phyloP scores from a whole-genome alignment of 108 stramenopile genomes.

The Cyclotella choctawhatcheeana region DNA sequence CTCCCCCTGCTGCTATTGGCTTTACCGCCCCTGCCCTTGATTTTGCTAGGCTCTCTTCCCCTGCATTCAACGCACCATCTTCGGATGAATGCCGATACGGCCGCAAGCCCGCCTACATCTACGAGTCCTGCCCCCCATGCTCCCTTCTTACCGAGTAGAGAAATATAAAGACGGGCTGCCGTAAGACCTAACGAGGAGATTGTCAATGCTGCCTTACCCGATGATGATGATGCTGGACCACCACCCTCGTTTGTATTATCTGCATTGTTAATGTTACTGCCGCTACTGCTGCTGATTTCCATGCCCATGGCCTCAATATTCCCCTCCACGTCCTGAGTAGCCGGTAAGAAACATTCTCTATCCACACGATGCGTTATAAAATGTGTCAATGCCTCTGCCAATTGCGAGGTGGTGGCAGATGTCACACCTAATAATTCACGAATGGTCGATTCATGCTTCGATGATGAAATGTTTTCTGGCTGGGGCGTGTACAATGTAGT shows the following conservation, averaged over 20 bases:
- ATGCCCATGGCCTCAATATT: conserved; percentile 60
- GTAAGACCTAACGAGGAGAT: conserved; percentile 52
- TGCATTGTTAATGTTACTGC: background rate
- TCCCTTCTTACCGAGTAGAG: conserved; percentile 60
- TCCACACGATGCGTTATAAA: conserved; percentile 63
- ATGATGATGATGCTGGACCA: background rate
- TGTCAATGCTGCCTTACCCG: conserved; percentile 42
- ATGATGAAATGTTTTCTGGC: background rate
- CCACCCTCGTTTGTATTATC: no score
- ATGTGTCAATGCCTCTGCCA: conserved; percentile 31
- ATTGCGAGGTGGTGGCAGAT: conserved; percentile 27
- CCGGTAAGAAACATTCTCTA: conserved; percentile 50
- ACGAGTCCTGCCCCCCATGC: conserved; percentile 77
- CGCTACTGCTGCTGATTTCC: background rate
- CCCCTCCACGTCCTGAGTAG: conserved; percentile 63
- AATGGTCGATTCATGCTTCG: background rate
- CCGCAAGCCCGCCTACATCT: conserved; percentile 60
- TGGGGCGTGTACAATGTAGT: conserved; percentile 12
- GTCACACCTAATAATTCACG: conserved; percentile 46
- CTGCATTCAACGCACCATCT: conserved; percentile 71
- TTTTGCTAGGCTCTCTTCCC: conserved; percentile 35
- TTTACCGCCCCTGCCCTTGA: conserved; percentile 20
- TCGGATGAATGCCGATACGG: conserved; percentile 62
- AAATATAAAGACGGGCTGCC: conserved; percentile 64
- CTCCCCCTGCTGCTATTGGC: background rate